phyloP scores from a whole-genome alignment of 148 eudicot genomes.

The Mesembryanthemum crystallinum region DNA sequence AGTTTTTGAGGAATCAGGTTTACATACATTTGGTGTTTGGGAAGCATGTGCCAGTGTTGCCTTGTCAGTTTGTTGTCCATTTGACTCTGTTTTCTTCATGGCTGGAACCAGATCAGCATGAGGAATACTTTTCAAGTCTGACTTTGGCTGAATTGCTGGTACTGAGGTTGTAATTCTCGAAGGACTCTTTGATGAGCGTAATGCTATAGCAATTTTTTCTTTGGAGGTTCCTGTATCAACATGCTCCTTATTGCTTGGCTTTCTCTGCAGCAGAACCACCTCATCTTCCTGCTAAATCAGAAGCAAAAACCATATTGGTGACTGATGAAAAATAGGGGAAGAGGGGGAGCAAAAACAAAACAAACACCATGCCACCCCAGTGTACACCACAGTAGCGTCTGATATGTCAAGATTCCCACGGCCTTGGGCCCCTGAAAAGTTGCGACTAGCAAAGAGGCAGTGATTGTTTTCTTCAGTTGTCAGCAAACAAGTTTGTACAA shows the following conservation, averaged over 20 bases:
- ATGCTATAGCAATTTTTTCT: conserved; percentile 30
- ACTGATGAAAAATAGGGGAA: neutral
- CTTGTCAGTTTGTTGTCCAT: conserved; percentile 32
- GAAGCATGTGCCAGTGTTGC: conserved; percentile 29
- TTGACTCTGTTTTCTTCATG: conserved; percentile 36
- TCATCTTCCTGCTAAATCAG: conserved; percentile 45
- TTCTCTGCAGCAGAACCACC: conserved; percentile 40
- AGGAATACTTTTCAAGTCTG: conserved; percentile 31
- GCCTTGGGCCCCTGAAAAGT: no score
- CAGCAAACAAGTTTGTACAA: no score
- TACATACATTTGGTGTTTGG: conserved; percentile 29
- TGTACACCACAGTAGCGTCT: no score
- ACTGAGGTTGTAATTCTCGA: conserved; percentile 29
- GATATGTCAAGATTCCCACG: no score
- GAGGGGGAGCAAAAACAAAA: neutral
- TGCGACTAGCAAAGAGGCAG: no score
- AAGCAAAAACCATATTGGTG: conserved; percentile 7
- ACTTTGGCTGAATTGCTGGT: conserved; percentile 26
- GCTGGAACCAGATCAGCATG: conserved; percentile 30
- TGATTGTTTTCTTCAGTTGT: no score
- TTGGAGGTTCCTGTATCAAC: conserved; percentile 31
- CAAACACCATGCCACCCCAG: no score
- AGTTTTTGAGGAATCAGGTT: conserved; percentile 35
- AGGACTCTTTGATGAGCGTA: conserved; percentile 45
- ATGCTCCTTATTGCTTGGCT: conserved; percentile 38